Percentiles rank a stretch among this genome's conserved stretches.
phyloP scores from a whole-genome alignment of 2,329 filamentous ascomycete species.

The Venturia pyrina region DNA sequence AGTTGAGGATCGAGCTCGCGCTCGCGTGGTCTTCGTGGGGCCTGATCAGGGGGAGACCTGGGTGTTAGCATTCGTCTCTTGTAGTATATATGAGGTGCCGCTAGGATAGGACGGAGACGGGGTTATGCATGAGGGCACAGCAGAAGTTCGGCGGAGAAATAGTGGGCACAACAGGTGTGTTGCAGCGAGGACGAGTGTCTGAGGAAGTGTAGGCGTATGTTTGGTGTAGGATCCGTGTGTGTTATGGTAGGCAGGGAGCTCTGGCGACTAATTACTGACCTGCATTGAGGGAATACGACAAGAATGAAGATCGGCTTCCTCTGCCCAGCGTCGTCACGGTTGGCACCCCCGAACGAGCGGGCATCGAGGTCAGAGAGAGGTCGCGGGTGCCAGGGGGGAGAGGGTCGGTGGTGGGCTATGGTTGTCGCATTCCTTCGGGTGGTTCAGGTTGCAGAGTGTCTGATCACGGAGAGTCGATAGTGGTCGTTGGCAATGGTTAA shows the following conservation, averaged over 20 bases:
- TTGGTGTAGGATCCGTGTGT: neutral
- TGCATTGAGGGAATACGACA: conserved; percentile 1
- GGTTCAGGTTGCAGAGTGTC: neutral
- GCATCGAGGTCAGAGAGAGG: neutral
- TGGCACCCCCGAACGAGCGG: neutral
- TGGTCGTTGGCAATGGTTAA: neutral
- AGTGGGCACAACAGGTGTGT: neutral
- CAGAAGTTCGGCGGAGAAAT: neutral
- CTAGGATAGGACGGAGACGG: neutral
- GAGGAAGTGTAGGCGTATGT: neutral
- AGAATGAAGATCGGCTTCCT: conserved; percentile 3
- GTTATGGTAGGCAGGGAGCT: neutral
- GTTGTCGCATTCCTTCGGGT: neutral
- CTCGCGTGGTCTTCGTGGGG: conserved; percentile 27
- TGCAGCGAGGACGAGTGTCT: neutral
- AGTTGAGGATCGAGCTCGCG: conserved; percentile 33
- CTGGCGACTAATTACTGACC: neutral
- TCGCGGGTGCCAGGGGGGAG: neutral
- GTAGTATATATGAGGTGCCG: neutral
- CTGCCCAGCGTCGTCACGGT: neutral
- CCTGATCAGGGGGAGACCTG: conserved; percentile 18
- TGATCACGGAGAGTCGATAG: neutral
- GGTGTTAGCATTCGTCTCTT: conserved; percentile 6
- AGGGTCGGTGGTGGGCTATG: neutral
- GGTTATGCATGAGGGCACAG: neutral